Evolutionary conservation across 306 rosid species (phyloP), one percentile per base, ranked within the genome.

Genomic region (Trifolium subterraneum): DNA sequence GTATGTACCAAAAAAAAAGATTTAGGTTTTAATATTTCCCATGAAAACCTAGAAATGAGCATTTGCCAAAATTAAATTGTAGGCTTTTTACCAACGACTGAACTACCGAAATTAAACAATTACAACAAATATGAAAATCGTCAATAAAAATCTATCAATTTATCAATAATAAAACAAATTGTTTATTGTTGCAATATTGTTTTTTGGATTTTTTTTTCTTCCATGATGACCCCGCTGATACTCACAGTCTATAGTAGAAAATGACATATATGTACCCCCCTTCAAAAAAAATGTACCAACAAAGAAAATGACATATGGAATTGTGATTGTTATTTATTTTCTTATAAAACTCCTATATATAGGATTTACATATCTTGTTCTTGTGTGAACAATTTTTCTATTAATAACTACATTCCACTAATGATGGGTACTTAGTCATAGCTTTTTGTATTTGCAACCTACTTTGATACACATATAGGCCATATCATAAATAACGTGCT

Each of bases 271-370:
- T n/a, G n/a, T n/a, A n/a, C n/a, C n/a, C n/a, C n/a, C n/a, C n/a
- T n/a, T n/a, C n/a, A n/a, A n/a, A n/a, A n/a, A n/a, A n/a, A n/a
- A n/a, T n/a, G n/a, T n/a, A n/a, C n/a, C n/a, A n/a, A n/a, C n/a
- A n/a, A n/a, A 27, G 79, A 80, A 74, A 80, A 38, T 51, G 71
- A 74, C 79, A 54, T 25, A 79, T 42, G 48, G 18, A 72, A 44
- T 55, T 72, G 54, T 64, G 68, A 55, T 55, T 55, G 4, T 54
- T 45, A 0, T 12, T 48, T 48, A 10, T 1, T 11, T 22, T 4
- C 12, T 2, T 56, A 19, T 2, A 54, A 54, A 56, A 56, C 7
- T 23, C 7, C 36, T 27, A 56, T 18, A 35, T 35, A 23, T 27
- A 38, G 50, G 73, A 52, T 75, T 54, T 23, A 14, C 35, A 39